Base-by-base conservation (phyloP, 2,329 filamentous ascomycete species). In the Cytospora piceicola region DNA sequence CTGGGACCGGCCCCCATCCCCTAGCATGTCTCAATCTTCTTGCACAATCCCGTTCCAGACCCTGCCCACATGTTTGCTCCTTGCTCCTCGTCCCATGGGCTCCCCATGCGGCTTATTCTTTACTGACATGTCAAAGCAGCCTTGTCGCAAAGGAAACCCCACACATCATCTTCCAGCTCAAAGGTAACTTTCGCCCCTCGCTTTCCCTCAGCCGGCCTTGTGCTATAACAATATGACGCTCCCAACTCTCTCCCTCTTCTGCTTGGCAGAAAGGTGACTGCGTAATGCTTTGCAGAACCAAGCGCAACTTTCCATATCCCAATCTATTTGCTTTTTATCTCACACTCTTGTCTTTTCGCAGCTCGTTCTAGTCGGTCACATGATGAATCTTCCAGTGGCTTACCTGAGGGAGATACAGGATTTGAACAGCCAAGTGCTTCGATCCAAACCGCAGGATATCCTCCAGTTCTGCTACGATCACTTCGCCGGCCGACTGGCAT, bases 401-500 rank as follows among this genome's bases (percentile, higher is more conserved):
- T 86, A 88, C 78, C 80, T 82, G 76, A 81, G 85, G 77, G 85
- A 88, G 77, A 86, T 89, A 78, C 81, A 87, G 76, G 81, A 82
- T 73, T 85, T 90, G 76, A 85, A 86, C 74, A 82, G 82, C 77
- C 82, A 89, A 77, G 77, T 90, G 71, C 79, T 82, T 71, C 83
- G 84, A 73, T 76, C 82, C 71, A 81, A 85, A 69, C 87, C 88
- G 60, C 72, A 80, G 75, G 88, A 92, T 80, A 82, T 88, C 74
- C 82, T 90, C 71, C 88, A 91, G 77, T 89, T 88, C 81, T 90
- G 87, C 79, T 84, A 86, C 77, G 88, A 90, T 77, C 87, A 86
- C 80, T 90, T 90, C 78, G 80, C 82, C 71, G 82, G 81, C 75
- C 87, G 86, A 73, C 85, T 91, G 73, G 85, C 88, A 76, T 82